Conservation (phyloP, 306 rosid species). For the Lupinus albus region DNA sequence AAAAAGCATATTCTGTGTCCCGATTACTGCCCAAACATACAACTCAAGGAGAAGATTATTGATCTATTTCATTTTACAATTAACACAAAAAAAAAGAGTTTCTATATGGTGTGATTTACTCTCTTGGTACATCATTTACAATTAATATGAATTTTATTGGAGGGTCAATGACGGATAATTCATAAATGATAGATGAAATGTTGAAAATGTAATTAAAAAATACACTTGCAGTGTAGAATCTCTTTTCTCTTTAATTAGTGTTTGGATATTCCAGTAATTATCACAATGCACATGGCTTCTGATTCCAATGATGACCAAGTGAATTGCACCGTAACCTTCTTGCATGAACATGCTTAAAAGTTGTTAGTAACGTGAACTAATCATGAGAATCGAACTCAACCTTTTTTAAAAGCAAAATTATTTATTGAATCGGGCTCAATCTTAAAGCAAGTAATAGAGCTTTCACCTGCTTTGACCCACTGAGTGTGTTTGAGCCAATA, state of each 20-base stretch:
- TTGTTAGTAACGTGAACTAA: slow-evolving; percentile 46
- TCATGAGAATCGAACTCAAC: slow-evolving; percentile 45
- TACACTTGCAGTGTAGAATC: too few relatives aligned
- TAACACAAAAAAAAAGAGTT: slow-evolving; percentile 5
- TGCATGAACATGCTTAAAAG: slow-evolving; percentile 28
- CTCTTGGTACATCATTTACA: too few relatives aligned
- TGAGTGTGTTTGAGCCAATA: too few relatives aligned
- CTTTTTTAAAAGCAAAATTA: not conserved
- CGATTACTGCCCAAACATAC: slow-evolving; percentile 2
- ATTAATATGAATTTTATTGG: too few relatives aligned
- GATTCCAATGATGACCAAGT: slow-evolving; percentile 37
- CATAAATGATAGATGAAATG: too few relatives aligned
- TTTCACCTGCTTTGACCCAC: too few relatives aligned
- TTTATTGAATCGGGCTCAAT: slow-evolving; percentile 12
- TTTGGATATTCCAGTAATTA: slow-evolving; percentile 43
- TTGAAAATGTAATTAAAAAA: too few relatives aligned
- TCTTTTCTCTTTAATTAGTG: too few relatives aligned
- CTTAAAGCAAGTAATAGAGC: slow-evolving; percentile 1
- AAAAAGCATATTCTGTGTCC: too few relatives aligned
- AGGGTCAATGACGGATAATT: too few relatives aligned
- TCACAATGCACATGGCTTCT: slow-evolving; percentile 56
- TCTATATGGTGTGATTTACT: too few relatives aligned
- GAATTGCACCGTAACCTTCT: slow-evolving; percentile 41
- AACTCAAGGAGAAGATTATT: slow-evolving; percentile 36
- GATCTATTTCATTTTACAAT: slow-evolving; percentile 35